phyloP scores from a whole-genome alignment of 1,284 basidiomycete species.

The Ustilago bromivora region DNA sequence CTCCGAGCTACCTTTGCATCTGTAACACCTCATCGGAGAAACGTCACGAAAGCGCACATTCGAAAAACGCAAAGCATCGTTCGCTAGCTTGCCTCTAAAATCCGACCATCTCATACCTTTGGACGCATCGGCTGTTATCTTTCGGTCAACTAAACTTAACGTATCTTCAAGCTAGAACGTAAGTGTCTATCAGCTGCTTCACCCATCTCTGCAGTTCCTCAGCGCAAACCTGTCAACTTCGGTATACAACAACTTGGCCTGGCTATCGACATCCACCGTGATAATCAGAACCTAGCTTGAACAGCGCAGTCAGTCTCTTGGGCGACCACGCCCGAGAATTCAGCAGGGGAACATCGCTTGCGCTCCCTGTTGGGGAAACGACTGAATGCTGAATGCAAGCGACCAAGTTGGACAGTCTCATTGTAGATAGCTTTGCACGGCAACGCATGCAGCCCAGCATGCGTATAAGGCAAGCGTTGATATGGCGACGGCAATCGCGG shows the following conservation, averaged over 20 bases:
- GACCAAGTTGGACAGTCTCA: too few relatives aligned
- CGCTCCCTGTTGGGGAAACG: too few relatives aligned
- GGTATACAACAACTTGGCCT: neutral
- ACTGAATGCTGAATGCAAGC: too few relatives aligned
- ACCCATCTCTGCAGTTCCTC: neutral
- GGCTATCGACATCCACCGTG: neutral
- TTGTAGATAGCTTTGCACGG: neutral
- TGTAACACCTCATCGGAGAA: conserved; percentile 3
- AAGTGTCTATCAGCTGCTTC: neutral
- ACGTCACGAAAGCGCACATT: neutral
- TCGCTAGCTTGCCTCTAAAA: neutral
- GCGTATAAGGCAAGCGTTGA: neutral
- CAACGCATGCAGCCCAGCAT: neutral
- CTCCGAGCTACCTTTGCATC: neutral
- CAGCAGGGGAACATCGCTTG: too few relatives aligned
- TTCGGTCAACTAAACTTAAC: neutral
- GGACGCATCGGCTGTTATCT: neutral
- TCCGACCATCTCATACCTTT: neutral
- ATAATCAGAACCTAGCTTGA: neutral
- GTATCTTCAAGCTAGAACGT: neutral
- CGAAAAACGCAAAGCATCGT: neutral
- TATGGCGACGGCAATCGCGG: neutral
- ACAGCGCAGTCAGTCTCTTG: neutral
- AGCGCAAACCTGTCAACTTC: neutral
- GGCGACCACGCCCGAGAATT: too few relatives aligned